These are phyloP conservation scores for Phalaenopsis equestris DNA, from an alignment of 106 monocot species.

Conservation along the genomic window DNA sequence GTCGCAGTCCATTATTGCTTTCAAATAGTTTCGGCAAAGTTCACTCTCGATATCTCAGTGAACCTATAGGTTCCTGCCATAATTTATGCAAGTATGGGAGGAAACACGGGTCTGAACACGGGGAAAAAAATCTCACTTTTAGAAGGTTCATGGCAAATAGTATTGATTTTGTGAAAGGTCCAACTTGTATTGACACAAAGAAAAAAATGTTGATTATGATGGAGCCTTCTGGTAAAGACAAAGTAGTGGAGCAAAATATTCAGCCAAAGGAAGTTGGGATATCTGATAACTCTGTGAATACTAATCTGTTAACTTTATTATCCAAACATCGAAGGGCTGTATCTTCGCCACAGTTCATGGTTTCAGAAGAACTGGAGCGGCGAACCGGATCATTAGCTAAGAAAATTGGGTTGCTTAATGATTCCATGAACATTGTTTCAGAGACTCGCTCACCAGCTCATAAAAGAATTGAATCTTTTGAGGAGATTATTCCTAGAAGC, in stretches of 20 bases:
- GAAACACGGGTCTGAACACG: constrained; percentile 23
- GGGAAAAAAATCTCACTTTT: constrained; percentile 12
- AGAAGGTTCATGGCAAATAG: constrained; percentile 2
- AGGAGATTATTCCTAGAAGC: not conserved
- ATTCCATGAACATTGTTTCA: not conserved
- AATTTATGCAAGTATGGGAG: constrained; percentile 62
- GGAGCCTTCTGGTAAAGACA: not conserved
- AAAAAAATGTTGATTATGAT: not conserved
- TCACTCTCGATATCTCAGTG: constrained; percentile 40
- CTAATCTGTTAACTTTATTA: not conserved
- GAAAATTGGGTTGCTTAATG: not conserved
- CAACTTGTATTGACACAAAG: not conserved
- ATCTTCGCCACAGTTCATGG: not conserved
- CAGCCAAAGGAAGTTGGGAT: not conserved
- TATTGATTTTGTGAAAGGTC: not conserved
- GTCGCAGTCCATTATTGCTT: constrained; percentile 8
- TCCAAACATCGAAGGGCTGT: not conserved
- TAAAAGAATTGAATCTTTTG: not conserved
- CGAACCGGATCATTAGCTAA: not conserved
- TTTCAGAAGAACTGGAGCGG: not conserved
- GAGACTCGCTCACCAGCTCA: not conserved
- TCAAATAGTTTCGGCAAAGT: constrained; percentile 15
- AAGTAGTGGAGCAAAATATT: not conserved
- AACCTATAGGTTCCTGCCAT: constrained; percentile 53
- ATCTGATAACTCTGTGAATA: not conserved